Percentiles rank a stretch among this genome's conserved stretches.
phyloP scores from a whole-genome alignment of 352 stramenopile genomes.

The Phytophthora pluvialis region DNA sequence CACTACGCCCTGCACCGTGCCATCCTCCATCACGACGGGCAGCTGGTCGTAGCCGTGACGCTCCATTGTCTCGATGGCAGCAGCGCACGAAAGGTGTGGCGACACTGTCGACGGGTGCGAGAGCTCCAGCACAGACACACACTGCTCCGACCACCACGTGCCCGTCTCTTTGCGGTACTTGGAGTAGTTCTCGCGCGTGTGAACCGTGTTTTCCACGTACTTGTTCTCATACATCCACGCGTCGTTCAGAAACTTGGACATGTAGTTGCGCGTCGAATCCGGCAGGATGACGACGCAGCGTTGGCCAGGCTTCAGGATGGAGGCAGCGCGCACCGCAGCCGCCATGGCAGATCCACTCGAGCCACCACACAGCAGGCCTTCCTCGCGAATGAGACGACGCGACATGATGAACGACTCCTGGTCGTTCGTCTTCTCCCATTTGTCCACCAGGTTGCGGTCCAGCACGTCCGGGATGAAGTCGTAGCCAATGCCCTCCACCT shows the following conservation, averaged over 20 bases:
- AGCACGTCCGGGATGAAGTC: constrained; percentile 97
- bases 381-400: constrained; percentile 93
- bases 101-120: constrained; percentile 89
- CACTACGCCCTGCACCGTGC: constrained; percentile 91
- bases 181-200: constrained; percentile 77
- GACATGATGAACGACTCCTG: constrained; percentile 95
- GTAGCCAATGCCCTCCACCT: constrained; percentile 97
- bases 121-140: constrained; percentile 77
- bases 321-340: constrained; percentile 82
- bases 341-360: constrained; percentile 91
- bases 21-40: constrained; percentile 73
- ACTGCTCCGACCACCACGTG: constrained; percentile 94
- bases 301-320: constrained; percentile 84
- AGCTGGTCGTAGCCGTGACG: constrained; percentile 89
- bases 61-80: constrained; percentile 94
- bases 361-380: constrained; percentile 95
- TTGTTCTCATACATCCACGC: constrained; percentile 92
- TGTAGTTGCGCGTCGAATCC: constrained; percentile 97
- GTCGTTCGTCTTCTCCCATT: constrained; percentile 96
- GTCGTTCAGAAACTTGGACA: constrained; percentile 97
- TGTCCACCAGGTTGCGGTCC: constrained; percentile 91
- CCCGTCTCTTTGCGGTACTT: constrained; percentile 69
- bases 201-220: constrained; percentile 70
- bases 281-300: constrained; percentile 95
- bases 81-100: constrained; percentile 85